These are phyloP conservation scores for Eimeria mitis DNA, from an alignment of 169 alveolate genomes.

Conservation along the genomic window DNA sequence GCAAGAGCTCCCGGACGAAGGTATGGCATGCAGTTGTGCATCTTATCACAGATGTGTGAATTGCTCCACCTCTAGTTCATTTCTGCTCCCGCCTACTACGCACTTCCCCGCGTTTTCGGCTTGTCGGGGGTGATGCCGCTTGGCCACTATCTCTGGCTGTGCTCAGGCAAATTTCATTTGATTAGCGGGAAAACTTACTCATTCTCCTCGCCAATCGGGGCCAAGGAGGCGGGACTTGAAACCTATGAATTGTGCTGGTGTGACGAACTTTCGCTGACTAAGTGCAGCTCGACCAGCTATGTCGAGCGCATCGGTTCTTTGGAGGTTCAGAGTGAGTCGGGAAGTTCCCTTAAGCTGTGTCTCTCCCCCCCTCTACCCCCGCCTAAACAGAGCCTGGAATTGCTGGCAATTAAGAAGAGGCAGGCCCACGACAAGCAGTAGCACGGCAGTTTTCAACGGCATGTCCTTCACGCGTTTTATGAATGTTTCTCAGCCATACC, in stretches of 20 bases:
- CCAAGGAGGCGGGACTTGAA: background rate
- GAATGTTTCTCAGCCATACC: conserved; percentile 19
- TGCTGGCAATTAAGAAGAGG: background rate
- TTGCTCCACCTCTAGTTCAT: background rate
- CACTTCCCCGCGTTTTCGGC: background rate
- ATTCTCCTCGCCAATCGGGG: background rate
- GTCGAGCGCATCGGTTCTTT: conserved; percentile 35
- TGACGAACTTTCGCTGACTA: background rate
- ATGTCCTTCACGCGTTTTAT: background rate
- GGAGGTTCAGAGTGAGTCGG: conserved; percentile 39
- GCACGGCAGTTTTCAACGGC: background rate
- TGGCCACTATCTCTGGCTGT: background rate
- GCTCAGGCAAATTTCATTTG: conserved; percentile 13
- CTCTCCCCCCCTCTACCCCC: background rate
- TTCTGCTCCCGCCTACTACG: background rate
- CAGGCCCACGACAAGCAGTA: background rate
- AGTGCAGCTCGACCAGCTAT: conserved; percentile 46
- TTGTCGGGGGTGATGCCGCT: background rate
- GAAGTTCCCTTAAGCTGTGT: background rate
- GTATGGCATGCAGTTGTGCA: background rate
- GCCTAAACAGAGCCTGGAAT: background rate
- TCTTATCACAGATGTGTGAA: background rate
- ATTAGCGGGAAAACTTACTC: background rate
- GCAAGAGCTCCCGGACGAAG: conserved; percentile 13
- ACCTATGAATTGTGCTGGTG: conserved; percentile 77